phyloP scores from a whole-genome alignment of 192 early-diverging fungal genomes.

The Spinellus fusiger region DNA sequence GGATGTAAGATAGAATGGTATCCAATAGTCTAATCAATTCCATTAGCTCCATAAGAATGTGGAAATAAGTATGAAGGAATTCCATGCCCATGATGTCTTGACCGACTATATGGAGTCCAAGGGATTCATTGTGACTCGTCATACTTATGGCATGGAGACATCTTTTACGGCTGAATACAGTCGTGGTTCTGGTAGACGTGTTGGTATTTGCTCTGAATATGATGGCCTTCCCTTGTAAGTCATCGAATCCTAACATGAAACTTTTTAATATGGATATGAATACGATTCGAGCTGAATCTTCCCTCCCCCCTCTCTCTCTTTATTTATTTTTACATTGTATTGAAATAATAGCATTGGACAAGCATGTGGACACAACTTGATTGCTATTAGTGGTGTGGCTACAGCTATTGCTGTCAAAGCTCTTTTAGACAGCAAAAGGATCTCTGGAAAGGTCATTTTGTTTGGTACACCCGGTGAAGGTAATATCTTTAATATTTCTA shows the following conservation, averaged over 20 bases:
- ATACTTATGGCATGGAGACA: slow-evolving; percentile 62
- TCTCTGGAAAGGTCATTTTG: slow-evolving; percentile 55
- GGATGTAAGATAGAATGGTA: slow-evolving; percentile 8
- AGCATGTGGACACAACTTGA: slow-evolving; percentile 66
- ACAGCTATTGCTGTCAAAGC: slow-evolving; percentile 45
- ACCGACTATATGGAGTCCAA: slow-evolving; percentile 56
- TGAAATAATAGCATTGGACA: slow-evolving; percentile 24
- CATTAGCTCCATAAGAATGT: slow-evolving; percentile 51
- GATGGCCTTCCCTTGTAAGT: slow-evolving; percentile 60
- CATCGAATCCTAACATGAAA: neutral
- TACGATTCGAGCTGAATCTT: neutral
- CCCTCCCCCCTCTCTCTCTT: neutral
- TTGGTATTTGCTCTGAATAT: slow-evolving; percentile 54
- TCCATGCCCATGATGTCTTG: slow-evolving; percentile 57
- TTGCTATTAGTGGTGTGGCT: slow-evolving; percentile 57
- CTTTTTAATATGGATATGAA: neutral
- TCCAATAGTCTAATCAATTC: neutral
- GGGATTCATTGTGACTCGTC: slow-evolving; percentile 59
- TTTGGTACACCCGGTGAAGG: slow-evolving; percentile 77
- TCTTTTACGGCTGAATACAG: slow-evolving; percentile 68
- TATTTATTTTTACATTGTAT: neutral
- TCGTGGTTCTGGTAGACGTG: slow-evolving; percentile 35
- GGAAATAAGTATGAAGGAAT: slow-evolving; percentile 52
- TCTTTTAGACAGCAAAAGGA: slow-evolving; percentile 33
- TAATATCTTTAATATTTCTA: neutral